Evolutionary conservation across 305 asterid genomes (phyloP).

Genomic region (Fraxinus velutina): DNA sequence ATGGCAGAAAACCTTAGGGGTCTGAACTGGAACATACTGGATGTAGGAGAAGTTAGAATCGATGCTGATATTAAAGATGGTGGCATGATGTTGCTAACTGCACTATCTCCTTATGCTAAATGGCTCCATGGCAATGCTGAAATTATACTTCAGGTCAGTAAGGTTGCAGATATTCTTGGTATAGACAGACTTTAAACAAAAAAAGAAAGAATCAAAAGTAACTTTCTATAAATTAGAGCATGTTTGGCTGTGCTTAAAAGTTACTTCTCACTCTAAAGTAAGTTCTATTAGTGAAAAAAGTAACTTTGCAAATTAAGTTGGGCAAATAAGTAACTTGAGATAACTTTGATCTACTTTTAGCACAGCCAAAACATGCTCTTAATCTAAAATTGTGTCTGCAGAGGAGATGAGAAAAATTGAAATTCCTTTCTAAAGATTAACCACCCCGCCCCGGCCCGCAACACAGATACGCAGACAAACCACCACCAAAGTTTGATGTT

Average conservation of each 20-base stretch:
- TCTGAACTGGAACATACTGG: slow-evolving; percentile 90
- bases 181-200: neutral
- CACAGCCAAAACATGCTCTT: neutral
- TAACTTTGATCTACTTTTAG: neutral
- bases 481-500: slow-evolving; percentile 12
- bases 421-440: neutral
- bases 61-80: slow-evolving; percentile 98
- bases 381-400: neutral
- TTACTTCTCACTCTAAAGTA: neutral
- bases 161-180: slow-evolving; percentile 11
- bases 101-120: slow-evolving; percentile 94
- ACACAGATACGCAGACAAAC: neutral
- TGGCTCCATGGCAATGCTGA: slow-evolving; percentile 99
- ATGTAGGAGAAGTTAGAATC: slow-evolving; percentile 96
- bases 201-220: neutral
- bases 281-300: neutral
- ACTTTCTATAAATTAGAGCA: neutral
- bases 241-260: neutral
- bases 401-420: neutral
- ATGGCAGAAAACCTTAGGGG: slow-evolving; percentile 89
- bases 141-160: slow-evolving; percentile 82
- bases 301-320: neutral
- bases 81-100: slow-evolving; percentile 97
- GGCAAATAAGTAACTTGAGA: neutral
- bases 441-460: neutral